Evolutionary conservation across 441 rosid genomes (phyloP).

Genomic region (Adansonia madagascariensis): DNA sequence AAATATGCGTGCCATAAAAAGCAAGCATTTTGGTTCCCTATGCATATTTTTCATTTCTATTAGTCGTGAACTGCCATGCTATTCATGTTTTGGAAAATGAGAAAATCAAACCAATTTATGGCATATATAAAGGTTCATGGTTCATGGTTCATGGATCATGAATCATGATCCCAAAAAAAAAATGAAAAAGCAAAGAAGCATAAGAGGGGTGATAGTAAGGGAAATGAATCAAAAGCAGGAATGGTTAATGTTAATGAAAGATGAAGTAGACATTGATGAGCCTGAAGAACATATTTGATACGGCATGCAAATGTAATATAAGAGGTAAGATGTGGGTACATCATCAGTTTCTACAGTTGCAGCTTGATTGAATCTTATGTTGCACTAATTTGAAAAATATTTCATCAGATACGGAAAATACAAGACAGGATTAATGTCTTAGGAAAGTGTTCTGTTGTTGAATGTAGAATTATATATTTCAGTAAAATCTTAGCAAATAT

Average conservation of each 20-base stretch:
- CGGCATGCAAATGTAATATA: neutral
- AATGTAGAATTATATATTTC: too few relatives aligned
- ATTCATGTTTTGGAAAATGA: neutral
- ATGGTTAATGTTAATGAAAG: neutral
- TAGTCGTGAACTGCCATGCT: neutral
- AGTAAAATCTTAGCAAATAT: too few relatives aligned
- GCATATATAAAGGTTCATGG: neutral
- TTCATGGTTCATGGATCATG: neutral
- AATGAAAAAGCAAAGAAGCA: neutral
- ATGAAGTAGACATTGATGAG: neutral
- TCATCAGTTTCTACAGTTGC: slow-evolving; percentile 3
- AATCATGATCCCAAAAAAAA: neutral
- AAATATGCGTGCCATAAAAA: neutral
- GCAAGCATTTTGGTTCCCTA: neutral
- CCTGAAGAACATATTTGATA: neutral
- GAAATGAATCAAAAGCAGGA: neutral
- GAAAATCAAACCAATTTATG: neutral
- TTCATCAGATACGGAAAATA: neutral
- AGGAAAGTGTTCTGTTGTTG: too few relatives aligned
- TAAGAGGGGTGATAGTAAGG: neutral
- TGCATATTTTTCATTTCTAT: too few relatives aligned
- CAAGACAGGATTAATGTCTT: too few relatives aligned
- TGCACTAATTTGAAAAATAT: too few relatives aligned
- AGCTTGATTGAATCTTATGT: neutral
- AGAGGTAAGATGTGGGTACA: neutral